These are phyloP conservation scores for Zea luxurians DNA, from an alignment of 176 grass and related monocot genomes.

Conservation along the genomic window DNA sequence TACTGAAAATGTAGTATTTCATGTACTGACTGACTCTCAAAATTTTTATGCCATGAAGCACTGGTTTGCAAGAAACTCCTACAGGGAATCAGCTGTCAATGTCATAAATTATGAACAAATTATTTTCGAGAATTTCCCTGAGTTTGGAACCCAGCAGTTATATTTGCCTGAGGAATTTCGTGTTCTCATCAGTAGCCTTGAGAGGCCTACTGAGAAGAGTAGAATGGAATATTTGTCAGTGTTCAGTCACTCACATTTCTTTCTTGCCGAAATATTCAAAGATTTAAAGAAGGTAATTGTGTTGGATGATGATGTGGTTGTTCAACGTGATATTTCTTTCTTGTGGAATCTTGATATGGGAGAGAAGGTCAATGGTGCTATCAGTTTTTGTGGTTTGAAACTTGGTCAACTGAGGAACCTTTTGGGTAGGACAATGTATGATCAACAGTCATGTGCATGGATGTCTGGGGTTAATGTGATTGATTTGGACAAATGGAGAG, in stretches of 20 bases:
- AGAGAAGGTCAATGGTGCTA: conserved; percentile 87
- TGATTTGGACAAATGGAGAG: conserved; percentile 95
- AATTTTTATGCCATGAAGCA: conserved; percentile 98
- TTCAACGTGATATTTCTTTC: conserved; percentile 88
- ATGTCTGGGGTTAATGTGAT: conserved; percentile 95
- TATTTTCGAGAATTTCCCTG: conserved; percentile 55
- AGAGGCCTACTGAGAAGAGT: conserved; percentile 61
- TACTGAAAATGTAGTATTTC: conserved; percentile 75
- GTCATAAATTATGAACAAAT: conserved; percentile 83
- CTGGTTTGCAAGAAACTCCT: conserved; percentile 87
- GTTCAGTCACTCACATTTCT: conserved; percentile 97
- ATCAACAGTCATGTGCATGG: conserved; percentile 89
- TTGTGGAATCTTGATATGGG: conserved; percentile 91
- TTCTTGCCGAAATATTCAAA: conserved; percentile 95
- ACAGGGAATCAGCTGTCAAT: conserved; percentile 61
- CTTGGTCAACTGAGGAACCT: conserved; percentile 69
- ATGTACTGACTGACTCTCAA: conserved; percentile 81
- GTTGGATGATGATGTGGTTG: conserved; percentile 95
- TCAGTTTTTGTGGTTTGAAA: conserved; percentile 81
- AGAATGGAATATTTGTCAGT: conserved; percentile 82
- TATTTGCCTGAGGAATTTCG: conserved; percentile 91
- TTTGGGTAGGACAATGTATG: conserved; percentile 65
- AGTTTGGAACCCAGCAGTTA: conserved; percentile 51
- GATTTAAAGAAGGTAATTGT: conserved; percentile 85
- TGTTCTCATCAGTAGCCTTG: conserved; percentile 73